Conservation (phyloP, 2,329 filamentous ascomycete genomes). For the Celoporthe dispersa region DNA sequence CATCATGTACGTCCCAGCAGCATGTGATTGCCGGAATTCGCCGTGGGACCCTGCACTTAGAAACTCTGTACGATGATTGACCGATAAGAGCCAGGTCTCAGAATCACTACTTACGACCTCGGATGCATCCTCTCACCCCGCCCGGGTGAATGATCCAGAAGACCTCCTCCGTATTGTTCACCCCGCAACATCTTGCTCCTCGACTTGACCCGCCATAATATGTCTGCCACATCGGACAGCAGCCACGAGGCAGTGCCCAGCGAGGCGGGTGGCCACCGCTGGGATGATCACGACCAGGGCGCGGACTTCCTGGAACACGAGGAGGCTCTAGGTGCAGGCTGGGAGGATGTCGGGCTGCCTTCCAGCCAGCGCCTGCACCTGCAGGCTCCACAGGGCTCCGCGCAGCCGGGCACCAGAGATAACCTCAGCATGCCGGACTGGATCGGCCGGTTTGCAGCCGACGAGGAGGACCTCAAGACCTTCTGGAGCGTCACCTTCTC, state of each 20-base stretch:
- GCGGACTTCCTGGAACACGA: not conserved
- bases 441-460: constrained; percentile 48
- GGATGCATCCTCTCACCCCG: not conserved
- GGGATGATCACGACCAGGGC: not conserved
- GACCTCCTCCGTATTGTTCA: not conserved
- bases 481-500: constrained; percentile 57
- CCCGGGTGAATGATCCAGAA: not conserved
- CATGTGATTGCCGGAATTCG: not conserved
- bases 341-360: not conserved
- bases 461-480: constrained; percentile 50
- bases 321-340: not conserved
- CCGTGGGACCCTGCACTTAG: not conserved
- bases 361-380: not conserved
- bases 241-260: not conserved
- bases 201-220: not conserved
- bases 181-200: not conserved
- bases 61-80: not conserved
- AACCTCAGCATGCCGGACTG: constrained; percentile 43
- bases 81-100: not conserved
- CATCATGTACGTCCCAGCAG: not conserved
- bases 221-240: not conserved
- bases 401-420: not conserved
- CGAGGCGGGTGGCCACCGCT: not conserved
- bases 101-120: not conserved
- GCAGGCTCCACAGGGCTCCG: not conserved